phyloP scores from a whole-genome alignment of 148 eudicot species.

The Polygonum maritimum region DNA sequence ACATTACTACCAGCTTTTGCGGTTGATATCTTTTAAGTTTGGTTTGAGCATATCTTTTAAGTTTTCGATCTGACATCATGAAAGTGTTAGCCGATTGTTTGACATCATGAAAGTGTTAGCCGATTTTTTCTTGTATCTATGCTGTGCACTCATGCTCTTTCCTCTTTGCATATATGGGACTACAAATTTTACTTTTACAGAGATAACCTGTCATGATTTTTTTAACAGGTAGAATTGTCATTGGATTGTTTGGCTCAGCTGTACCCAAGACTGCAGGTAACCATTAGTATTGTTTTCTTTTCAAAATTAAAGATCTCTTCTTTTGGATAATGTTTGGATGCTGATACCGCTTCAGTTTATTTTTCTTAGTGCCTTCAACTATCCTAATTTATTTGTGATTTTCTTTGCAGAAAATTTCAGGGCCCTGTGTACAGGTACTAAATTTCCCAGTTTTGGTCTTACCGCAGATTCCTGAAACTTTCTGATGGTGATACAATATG shows the following conservation, averaged over 20 bases:
- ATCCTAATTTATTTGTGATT: neutral
- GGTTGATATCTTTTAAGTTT: neutral
- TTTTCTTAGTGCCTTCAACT: neutral
- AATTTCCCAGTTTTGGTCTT: neutral
- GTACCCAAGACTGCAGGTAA: constrained; percentile 88
- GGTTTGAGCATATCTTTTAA: neutral
- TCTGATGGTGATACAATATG: neutral
- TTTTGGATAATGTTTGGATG: neutral
- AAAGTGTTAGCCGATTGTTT: neutral
- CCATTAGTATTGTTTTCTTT: neutral
- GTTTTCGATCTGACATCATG: neutral
- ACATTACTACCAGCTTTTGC: neutral
- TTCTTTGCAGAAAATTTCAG: constrained; percentile 79
- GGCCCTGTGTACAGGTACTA: constrained; percentile 86
- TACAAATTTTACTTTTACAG: neutral
- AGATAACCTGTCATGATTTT: neutral
- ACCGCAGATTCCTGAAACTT: neutral
- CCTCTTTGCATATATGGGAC: neutral
- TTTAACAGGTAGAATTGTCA: constrained; percentile 76
- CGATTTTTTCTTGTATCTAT: neutral
- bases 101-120: neutral
- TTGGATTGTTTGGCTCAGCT: constrained; percentile 80
- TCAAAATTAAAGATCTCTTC: neutral
- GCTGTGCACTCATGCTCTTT: neutral
- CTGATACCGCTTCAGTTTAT: neutral